Percentiles rank a stretch among this genome's conserved stretches.
These are phyloP conservation scores for Acanthamoeba castellanii DNA, from an alignment of 208 protist genomes.

Conservation along the genomic window DNA sequence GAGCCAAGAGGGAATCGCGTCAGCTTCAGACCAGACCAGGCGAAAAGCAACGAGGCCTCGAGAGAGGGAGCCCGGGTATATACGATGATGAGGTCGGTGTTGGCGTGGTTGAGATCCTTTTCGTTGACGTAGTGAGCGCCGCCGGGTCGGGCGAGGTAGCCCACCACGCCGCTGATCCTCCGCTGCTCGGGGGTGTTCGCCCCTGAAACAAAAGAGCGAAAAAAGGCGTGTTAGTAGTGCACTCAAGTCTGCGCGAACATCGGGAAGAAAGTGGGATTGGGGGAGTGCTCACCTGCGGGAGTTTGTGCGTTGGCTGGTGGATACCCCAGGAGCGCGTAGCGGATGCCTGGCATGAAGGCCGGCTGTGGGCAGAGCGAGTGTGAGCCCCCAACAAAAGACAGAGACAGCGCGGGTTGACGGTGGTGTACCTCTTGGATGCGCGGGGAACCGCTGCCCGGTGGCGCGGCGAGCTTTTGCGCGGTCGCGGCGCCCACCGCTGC, in stretches of 20 bases:
- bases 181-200: background rate
- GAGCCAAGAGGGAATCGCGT: no score
- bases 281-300: background rate
- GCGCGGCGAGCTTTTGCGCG: conserved; percentile 11
- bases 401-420: background rate
- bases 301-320: background rate
- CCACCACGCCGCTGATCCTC: background rate
- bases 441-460: background rate
- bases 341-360: conserved; percentile 33
- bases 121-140: conserved; percentile 36
- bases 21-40: background rate
- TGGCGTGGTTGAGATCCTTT: conserved; percentile 19
- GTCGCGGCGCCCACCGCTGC: background rate
- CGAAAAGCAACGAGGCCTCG: background rate
- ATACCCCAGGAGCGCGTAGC: conserved; percentile 54
- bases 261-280: background rate
- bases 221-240: no score
- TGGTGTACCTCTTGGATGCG: background rate
- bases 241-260: no score
- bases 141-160: conserved; percentile 3
- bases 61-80: background rate
- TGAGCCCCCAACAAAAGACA: background rate
- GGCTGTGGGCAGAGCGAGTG: background rate
- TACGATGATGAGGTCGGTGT: conserved; percentile 56
- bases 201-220: background rate